Evolutionary conservation across 192 early-diverging fungal genomes (phyloP).

Genomic region (Backusella australiensis): DNA sequence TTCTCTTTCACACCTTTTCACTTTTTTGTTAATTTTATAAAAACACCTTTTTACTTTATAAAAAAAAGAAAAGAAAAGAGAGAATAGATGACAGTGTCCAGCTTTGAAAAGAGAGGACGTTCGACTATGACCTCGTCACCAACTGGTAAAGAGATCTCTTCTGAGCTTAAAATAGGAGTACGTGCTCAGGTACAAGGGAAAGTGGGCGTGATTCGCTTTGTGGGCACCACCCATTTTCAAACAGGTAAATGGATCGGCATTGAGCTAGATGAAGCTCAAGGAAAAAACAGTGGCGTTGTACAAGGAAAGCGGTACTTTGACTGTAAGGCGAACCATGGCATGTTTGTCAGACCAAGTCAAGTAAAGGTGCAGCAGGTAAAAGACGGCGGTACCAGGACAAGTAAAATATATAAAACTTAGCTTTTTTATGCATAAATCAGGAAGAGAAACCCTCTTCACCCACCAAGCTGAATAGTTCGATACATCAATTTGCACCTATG

Average conservation of each 20-base stretch:
- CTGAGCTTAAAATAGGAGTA: constrained; percentile 33
- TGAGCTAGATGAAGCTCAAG: constrained; percentile 71
- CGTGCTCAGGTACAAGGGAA: constrained; percentile 56
- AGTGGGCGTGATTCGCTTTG: constrained; percentile 73
- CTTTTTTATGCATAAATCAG: neutral
- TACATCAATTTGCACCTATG: constrained; percentile 30
- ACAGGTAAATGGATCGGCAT: constrained; percentile 89
- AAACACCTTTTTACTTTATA: neutral
- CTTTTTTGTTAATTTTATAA: neutral
- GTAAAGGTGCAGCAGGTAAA: constrained; percentile 28
- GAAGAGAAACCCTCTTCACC: neutral
- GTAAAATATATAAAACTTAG: neutral
- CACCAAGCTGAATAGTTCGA: neutral
- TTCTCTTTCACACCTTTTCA: neutral
- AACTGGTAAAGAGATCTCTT: constrained; percentile 13
- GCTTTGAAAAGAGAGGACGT: neutral
- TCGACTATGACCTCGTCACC: constrained; percentile 2
- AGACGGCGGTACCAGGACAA: neutral
- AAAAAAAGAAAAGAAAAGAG: neutral
- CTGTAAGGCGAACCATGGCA: constrained; percentile 66
- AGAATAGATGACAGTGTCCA: neutral
- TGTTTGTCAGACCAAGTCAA: constrained; percentile 75
- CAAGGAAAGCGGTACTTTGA: constrained; percentile 78
- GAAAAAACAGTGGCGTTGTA: constrained; percentile 81
- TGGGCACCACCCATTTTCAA: constrained; percentile 79